phyloP scores from a whole-genome alignment of 2,329 filamentous ascomycete species.

The Bipolaris cookei region DNA sequence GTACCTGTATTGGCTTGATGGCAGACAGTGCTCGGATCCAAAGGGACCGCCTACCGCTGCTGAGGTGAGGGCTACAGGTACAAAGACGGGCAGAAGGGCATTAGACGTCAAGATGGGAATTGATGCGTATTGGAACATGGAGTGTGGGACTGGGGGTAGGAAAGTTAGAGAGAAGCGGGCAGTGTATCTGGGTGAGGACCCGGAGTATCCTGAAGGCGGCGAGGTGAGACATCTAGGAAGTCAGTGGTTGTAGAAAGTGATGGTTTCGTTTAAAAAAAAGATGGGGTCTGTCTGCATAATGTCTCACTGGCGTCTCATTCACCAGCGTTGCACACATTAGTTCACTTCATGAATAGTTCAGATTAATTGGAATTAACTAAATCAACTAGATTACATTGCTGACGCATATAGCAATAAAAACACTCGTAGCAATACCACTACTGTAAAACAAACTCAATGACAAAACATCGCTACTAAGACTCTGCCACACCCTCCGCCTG shows the following conservation, averaged over 20 bases:
- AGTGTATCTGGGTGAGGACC: conserved; percentile 19
- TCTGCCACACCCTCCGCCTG: too few species aligned
- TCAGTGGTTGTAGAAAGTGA: conserved; percentile 14
- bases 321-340: too few species aligned
- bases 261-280: neutral
- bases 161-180: conserved; percentile 14
- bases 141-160: conserved; percentile 14
- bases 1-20: conserved; percentile 28
- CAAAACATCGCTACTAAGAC: too few species aligned
- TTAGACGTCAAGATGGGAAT: conserved; percentile 24
- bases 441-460: too few species aligned
- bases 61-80: conserved; percentile 19
- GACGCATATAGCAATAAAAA: too few species aligned
- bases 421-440: too few species aligned
- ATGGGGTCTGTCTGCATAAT: neutral
- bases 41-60: conserved; percentile 7
- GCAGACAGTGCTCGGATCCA: conserved; percentile 13
- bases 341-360: too few species aligned
- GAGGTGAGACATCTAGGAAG: neutral
- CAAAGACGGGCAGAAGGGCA: conserved; percentile 8
- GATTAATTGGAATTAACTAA: too few species aligned
- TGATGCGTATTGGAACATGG: conserved; percentile 18
- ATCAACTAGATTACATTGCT: too few species aligned
- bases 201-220: neutral
- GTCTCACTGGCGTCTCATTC: too few species aligned